These are phyloP conservation scores for Kokia cookei DNA, from an alignment of 441 rosid species.

Conservation along the genomic window DNA sequence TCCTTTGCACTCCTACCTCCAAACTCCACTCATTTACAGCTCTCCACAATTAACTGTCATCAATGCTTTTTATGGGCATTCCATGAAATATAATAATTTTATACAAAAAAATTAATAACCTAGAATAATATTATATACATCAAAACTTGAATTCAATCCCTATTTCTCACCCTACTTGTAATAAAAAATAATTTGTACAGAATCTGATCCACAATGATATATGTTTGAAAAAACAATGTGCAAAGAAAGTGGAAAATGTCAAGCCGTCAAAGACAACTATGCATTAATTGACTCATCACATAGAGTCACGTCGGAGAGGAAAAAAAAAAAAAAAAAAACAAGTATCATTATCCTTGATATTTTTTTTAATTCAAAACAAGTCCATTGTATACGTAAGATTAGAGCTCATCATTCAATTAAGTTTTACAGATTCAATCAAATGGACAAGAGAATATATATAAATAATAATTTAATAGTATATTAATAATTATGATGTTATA, in stretches of 20 bases:
- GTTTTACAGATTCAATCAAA: neutral
- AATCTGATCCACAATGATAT: neutral
- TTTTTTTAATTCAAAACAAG: neutral
- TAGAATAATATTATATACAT: too few relatives aligned
- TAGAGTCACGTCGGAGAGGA: neutral
- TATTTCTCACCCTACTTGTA: too few relatives aligned
- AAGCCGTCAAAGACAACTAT: neutral
- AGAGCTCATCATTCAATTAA: neutral
- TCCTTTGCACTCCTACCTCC: too few relatives aligned
- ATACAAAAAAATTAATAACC: too few relatives aligned
- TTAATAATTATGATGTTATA: too few relatives aligned
- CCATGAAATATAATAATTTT: too few relatives aligned
- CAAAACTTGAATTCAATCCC: too few relatives aligned
- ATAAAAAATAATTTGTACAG: neutral
- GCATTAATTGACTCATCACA: neutral
- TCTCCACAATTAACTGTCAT: too few relatives aligned
- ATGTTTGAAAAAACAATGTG: neutral
- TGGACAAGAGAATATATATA: neutral
- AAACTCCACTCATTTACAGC: too few relatives aligned
- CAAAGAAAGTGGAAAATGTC: neutral
- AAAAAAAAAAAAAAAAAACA: neutral
- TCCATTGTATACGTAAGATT: neutral
- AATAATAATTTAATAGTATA: too few relatives aligned
- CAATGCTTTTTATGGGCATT: too few relatives aligned
- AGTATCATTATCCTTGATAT: neutral